Conservation (phyloP, 768 basidiomycete species). For the Rhodocollybia butyracea region DNA sequence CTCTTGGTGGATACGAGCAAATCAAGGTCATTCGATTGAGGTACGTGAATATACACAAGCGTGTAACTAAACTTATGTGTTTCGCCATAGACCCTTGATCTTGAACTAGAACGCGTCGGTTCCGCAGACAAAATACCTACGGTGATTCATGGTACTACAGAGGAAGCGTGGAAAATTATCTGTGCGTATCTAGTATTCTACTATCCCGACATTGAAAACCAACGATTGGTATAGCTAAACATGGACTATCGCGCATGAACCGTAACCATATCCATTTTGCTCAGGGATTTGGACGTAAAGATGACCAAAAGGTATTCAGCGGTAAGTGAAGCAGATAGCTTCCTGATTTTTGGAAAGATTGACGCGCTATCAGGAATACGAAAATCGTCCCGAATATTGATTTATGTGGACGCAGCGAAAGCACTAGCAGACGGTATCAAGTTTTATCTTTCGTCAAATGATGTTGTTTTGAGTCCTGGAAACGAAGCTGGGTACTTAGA, state of each 20-base stretch:
- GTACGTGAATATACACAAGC: constrained; percentile 25
- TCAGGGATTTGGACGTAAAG: constrained; percentile 46
- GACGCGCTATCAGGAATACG: constrained; percentile 52
- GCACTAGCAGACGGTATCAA: constrained; percentile 48
- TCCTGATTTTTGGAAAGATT: too few relatives aligned
- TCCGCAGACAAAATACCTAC: constrained; percentile 46
- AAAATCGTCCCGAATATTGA: constrained; percentile 53
- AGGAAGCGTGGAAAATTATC: constrained; percentile 52
- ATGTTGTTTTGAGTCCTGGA: constrained; percentile 68
- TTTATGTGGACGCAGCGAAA: constrained; percentile 60
- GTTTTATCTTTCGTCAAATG: constrained; percentile 61
- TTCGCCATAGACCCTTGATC: neutral
- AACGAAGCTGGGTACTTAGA: constrained; percentile 49
- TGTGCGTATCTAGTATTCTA: constrained; percentile 28
- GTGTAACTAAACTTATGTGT: neutral
- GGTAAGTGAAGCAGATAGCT: too few relatives aligned
- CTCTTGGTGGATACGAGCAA: constrained; percentile 67
- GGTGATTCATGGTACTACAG: constrained; percentile 63
- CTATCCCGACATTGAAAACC: neutral
- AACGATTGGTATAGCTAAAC: constrained; percentile 46
- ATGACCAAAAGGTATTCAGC: constrained; percentile 48
- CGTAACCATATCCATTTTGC: constrained; percentile 78
- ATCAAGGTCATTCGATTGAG: constrained; percentile 65
- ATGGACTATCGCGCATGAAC: constrained; percentile 62
- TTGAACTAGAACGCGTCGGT: constrained; percentile 40